phyloP scores from a whole-genome alignment of 2,329 filamentous ascomycete genomes.

The Graphilbum sp. region DNA sequence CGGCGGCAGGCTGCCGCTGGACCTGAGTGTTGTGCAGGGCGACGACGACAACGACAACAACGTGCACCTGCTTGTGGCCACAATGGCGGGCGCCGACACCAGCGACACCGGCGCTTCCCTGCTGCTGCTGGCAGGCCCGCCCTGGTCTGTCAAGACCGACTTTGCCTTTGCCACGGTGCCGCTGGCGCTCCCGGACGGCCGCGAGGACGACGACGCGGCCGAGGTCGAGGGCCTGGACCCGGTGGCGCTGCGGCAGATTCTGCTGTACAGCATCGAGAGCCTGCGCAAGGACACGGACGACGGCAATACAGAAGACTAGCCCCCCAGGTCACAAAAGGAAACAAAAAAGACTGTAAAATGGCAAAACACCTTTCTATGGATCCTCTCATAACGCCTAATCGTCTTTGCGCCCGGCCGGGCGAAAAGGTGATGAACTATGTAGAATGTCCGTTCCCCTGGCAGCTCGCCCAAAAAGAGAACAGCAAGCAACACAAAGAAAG shows the following conservation, averaged over 20 bases:
- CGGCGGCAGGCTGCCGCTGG: constrained; percentile 35
- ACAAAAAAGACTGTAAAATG: not conserved
- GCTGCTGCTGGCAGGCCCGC: constrained; percentile 6
- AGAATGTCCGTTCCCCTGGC: not conserved
- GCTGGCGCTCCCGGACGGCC: no score
- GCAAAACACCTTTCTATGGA: constrained; percentile 9
- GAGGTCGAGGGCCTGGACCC: constrained; percentile 13
- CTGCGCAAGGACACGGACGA: constrained; percentile 27
- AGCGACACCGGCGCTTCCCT: not conserved
- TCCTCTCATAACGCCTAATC: constrained; percentile 10
- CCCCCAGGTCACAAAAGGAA: not conserved
- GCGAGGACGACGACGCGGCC: constrained; percentile 8
- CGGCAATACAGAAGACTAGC: not conserved
- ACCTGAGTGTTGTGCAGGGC: constrained; percentile 21
- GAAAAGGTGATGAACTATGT: not conserved
- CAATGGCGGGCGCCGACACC: not conserved
- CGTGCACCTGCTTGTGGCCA: not conserved
- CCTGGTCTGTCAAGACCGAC: not conserved
- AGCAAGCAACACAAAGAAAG: not conserved
- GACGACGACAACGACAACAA: not conserved
- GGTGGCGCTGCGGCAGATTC: constrained; percentile 20
- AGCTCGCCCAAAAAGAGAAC: not conserved
- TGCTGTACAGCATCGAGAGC: constrained; percentile 30
- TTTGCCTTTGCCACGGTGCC: not conserved
- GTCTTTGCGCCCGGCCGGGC: not conserved